phyloP scores from a whole-genome alignment of 2,329 filamentous ascomycete species.

The Paraconiothyrium sp. region DNA sequence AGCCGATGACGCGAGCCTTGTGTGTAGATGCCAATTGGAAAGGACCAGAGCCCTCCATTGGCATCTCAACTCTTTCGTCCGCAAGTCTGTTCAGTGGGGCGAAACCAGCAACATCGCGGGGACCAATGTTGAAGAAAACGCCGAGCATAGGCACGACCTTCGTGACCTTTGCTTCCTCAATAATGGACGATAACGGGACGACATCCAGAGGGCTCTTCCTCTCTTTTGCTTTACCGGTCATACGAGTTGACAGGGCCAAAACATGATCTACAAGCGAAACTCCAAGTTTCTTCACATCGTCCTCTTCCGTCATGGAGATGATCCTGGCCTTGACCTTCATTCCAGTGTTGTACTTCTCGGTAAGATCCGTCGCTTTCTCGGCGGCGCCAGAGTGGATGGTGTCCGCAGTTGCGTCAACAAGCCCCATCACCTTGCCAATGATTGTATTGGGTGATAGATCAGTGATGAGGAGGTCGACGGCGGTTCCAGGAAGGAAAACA shows the following conservation, averaged over 20 bases:
- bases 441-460: conserved; percentile 80
- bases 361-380: conserved; percentile 73
- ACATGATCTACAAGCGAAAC: conserved; percentile 91
- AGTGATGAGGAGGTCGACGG: conserved; percentile 83
- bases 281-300: conserved; percentile 83
- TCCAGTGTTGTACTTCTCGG: conserved; percentile 82
- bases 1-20: conserved; percentile 82
- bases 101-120: conserved; percentile 78
- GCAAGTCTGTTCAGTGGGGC: conserved; percentile 94
- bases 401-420: conserved; percentile 90
- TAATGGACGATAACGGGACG: conserved; percentile 76
- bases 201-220: conserved; percentile 65
- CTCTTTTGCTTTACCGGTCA: conserved; percentile 49
- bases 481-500: conserved; percentile 90
- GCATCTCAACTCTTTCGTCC: conserved; percentile 85
- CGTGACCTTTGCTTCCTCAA: conserved; percentile 80
- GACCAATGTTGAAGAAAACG: conserved; percentile 78
- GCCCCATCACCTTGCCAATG: conserved; percentile 88
- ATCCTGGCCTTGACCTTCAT: conserved; percentile 86
- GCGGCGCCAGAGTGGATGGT: conserved; percentile 85
- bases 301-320: conserved; percentile 84
- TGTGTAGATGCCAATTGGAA: conserved; percentile 83
- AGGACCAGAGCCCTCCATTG: conserved; percentile 79
- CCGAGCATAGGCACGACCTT: conserved; percentile 84
- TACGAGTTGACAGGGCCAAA: conserved; percentile 65